Base-by-base conservation (phyloP, 306 rosid species). In the Pueraria montana region DNA sequence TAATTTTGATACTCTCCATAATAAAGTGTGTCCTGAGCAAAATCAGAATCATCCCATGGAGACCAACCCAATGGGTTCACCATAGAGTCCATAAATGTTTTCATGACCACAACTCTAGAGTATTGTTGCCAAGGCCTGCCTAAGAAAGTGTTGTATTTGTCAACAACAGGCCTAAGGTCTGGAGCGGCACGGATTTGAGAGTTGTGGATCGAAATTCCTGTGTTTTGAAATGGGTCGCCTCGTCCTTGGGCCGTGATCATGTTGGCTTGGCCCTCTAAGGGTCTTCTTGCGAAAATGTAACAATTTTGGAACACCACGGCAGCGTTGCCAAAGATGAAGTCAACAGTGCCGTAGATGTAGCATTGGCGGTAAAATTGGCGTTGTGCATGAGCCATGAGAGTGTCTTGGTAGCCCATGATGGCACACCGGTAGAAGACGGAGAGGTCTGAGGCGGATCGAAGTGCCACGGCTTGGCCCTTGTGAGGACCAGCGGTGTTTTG, bases 211-310 rank as follows among this genome's bases (percentile, higher is more conserved):
- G 97, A 85, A 20, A 91, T 93, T 4, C 92, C 98, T 0, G 90
- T 85, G 87, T 85, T 95, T 18, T 95, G 97, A 6, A 56, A 91
- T 0, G 97, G 98, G 85, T 95, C 98, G 0, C 81, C 91, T 23
- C 98, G 86, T 0, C 90, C 97, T 81, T 95, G 98, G 77, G 98
- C 98, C 1, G 97, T 95, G 84, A 95, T 91, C 53, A 89, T 94
- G 43, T 93, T 95, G 1, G 87, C 97, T 34, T 95, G 98, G n/a
- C 98, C 98, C 45, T 21, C 58, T 48, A 89, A 43, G 1, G 98
- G 98, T 36, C 74, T 93, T 61, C 92, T 83, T 0, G 77, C 95
- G 2, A 68, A 88, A 7, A 93, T 93, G 2, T 87, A 11, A 50
- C 97, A 91, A 2, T 78, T 95, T 72, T 95, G 98, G 24, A 95